Evolutionary conservation across 176 grass and related monocot species (phyloP).

Genomic region (Alloteropsis semialata): DNA sequence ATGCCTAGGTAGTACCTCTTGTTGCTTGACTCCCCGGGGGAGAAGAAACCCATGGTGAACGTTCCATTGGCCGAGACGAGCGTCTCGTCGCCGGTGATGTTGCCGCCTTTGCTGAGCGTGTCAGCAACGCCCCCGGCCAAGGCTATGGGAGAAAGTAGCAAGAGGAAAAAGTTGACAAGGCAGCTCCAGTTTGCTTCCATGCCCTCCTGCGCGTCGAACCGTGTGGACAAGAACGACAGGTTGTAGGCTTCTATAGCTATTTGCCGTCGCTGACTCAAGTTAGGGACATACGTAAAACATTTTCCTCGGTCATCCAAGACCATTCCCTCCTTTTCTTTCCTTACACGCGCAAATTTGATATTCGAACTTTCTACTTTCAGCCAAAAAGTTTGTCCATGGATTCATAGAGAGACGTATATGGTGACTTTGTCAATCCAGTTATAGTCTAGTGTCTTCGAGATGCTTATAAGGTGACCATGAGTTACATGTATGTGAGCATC

Average conservation of each 20-base stretch:
- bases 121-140: neutral
- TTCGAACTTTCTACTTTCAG: too few species aligned
- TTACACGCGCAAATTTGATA: too few species aligned
- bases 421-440: too few species aligned
- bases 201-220: neutral
- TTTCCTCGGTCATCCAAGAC: too few species aligned
- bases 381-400: too few species aligned
- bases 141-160: neutral
- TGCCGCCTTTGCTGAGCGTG: neutral
- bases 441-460: too few species aligned
- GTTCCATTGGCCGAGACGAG: conserved; percentile 29
- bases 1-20: conserved; percentile 23
- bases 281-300: too few species aligned
- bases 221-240: neutral
- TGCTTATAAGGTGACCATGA: too few species aligned
- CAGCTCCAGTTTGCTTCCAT: neutral
- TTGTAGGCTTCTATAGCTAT: neutral
- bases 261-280: too few species aligned
- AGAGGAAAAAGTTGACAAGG: neutral
- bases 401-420: too few species aligned
- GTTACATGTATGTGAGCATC: too few species aligned
- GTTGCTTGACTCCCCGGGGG: neutral
- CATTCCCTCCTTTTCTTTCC: too few species aligned
- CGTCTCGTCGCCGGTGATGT: conserved; percentile 22
- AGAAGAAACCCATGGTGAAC: conserved; percentile 47